Evolutionary conservation across 805 yeast species (phyloP), one percentile per base, ranked within the genome.

Genomic region (Metschnikowia continentalis): DNA sequence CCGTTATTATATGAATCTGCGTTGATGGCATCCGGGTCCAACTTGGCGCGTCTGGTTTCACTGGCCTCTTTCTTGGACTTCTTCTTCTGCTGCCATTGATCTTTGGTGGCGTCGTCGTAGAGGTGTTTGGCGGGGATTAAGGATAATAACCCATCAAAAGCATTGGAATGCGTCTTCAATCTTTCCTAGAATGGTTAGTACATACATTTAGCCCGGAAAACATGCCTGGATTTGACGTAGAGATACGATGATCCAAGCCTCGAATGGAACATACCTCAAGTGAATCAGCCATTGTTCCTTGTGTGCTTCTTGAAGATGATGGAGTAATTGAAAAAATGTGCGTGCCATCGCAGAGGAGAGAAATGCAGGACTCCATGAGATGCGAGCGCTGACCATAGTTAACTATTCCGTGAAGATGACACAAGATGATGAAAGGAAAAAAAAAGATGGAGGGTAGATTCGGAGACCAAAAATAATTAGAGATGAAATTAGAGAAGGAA

Each of bases 81-180:
- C 73, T 90, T 89, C 72, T 83, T 88, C 60, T 84, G 86, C 60
- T 85, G 84, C 97, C 97, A 91, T 69, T 92, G 97, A 47, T 85
- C 84, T 60, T 86, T 83, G 2, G 92, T 85, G 52, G 88, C 92
- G 37, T 88, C 96, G 66, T 91, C 97, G 65, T 88, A 90, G 66
- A 92, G 92, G 63, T 86, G 90, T 64, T 90, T 90, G 2, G 97
- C 96, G 3, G 98, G 97, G 52, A 92, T 91, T 67, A 92, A 74
- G 19, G 97, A 89, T 52, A 92, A 74, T 47, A 92, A 74, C 22
- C 97, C 96, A 64, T 88, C 89, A 66, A 92, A 92, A 3, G 97
- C 90, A 47, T 82, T 74, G 13, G 94, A 83, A 63, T 86, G 90
- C 32, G 82, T 81, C 68, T 86, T 83, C 59, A 88, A 78, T 57